Base-by-base conservation (phyloP, 2,329 filamentous ascomycete genomes). In the Coniosporium tulheliwenetii region DNA sequence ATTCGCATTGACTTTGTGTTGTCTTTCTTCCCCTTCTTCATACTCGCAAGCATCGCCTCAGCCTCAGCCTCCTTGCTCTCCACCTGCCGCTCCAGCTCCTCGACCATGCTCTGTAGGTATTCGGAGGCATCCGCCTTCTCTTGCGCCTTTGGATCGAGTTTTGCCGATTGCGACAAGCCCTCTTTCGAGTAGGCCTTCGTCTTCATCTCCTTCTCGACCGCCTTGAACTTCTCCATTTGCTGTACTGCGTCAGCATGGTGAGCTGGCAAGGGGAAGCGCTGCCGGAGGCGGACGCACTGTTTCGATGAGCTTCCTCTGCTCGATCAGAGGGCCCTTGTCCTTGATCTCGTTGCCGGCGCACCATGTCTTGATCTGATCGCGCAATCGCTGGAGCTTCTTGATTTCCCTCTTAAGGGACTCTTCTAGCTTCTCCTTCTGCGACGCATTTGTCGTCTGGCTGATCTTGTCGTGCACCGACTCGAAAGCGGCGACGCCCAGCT, bases 151-250 rank as follows among this genome's bases (percentile, higher is more conserved):
- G 91, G 91, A 65, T 98, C 91, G 48, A 96, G 73, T 63, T 93
- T 93, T 39, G 85, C 80, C 19, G 86, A 85, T 40, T 89, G 84
- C 47, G 85, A 91, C 48, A 98, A 67, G 36, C 91, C 91, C 64
- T 96, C 91, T 70, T 98, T 96, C 46, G 91, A 96, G 65, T 94
- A 98, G 45, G 91, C 91, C 64, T 98, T 98, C 43, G 91, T 98
- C 71, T 98, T 98, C 91, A 98, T 96, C 56, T 94, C 91, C 70
- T 98, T 98, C 64, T 98, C 91, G 40, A 98, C 91, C n/a, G 87
- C 89, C 69, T 98, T 98, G 75, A 98, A 98, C 55, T 85, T 86
- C 66, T 98, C 91, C 91, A 98, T 98, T 83, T 89, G 81, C 85
- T 91, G 19, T 26, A 65, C 61, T 65, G 59, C 29, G 35, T 44